Conservation (phyloP, 768 basidiomycete genomes). For the Trametopsis cervina region DNA sequence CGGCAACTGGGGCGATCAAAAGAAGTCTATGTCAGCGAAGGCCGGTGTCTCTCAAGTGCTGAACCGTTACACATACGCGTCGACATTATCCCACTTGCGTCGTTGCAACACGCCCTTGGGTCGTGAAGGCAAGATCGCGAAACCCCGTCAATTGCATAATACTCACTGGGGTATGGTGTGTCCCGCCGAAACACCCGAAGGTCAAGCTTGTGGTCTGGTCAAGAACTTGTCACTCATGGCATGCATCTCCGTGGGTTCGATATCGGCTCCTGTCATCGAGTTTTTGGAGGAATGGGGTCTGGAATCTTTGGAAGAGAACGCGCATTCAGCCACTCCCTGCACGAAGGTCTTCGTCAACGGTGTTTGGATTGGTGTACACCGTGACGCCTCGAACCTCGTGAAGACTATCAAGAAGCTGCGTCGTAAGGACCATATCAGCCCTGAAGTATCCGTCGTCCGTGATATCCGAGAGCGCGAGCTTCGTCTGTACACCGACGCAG, state of each 20-base stretch:
- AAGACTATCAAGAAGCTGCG: constrained; percentile 90
- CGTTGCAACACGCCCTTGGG: constrained; percentile 98
- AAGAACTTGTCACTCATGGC: constrained; percentile 98
- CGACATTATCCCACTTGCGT: constrained; percentile 94
- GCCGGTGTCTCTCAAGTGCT: constrained; percentile 98
- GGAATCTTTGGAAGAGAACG: constrained; percentile 91
- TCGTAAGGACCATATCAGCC: constrained; percentile 89
- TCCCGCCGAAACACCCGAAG: constrained; percentile 98
- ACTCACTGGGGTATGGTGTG: constrained; percentile 99
- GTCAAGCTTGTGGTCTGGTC: constrained; percentile 97
- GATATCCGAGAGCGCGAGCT: constrained; percentile 96
- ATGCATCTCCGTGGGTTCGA: constrained; percentile 95
- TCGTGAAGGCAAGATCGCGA: constrained; percentile 97
- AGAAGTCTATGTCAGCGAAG: constrained; percentile 96
- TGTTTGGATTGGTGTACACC: constrained; percentile 99
- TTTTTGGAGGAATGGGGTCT: constrained; percentile 99
- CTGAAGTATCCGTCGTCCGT: constrained; percentile 94
- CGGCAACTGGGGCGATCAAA: constrained; percentile 99
- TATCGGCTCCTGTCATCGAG: constrained; percentile 93
- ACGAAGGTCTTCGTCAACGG: constrained; percentile 99
- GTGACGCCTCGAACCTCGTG: constrained; percentile 87
- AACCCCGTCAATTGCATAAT: constrained; percentile 97
- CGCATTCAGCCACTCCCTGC: constrained; percentile 70
- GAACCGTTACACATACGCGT: constrained; percentile 98
- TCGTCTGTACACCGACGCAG: constrained; percentile 92